Conservation (phyloP, 192 early-diverging fungal genomes). For the Geosiphon pyriformis region DNA sequence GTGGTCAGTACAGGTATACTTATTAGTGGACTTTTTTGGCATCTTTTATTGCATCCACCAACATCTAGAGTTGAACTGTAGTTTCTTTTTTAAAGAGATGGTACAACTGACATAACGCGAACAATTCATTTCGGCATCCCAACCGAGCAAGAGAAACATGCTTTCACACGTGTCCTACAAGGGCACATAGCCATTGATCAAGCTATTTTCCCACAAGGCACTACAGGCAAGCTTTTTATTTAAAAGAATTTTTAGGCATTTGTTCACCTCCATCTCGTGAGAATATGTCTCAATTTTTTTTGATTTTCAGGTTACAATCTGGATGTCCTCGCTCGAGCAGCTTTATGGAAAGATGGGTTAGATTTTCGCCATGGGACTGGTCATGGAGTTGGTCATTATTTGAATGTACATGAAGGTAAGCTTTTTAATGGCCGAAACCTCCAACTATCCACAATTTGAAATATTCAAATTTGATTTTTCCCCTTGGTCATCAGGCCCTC, state of each 20-base stretch:
- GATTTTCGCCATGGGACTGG: slow-evolving; percentile 98
- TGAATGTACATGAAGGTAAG: slow-evolving; percentile 85
- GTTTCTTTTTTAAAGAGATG: slow-evolving; percentile 47
- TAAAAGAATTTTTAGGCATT: too few species aligned
- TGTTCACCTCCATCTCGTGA: too few species aligned
- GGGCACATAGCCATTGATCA: slow-evolving; percentile 92
- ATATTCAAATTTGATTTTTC: neutral
- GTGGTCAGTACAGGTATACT: slow-evolving; percentile 76
- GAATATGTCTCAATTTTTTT: too few species aligned
- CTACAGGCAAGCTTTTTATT: slow-evolving; percentile 39
- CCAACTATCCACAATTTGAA: neutral
- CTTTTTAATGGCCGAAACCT: neutral
- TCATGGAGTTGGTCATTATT: slow-evolving; percentile 92
- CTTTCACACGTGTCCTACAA: slow-evolving; percentile 96
- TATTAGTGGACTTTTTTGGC: neutral
- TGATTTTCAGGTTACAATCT: slow-evolving; percentile 67
- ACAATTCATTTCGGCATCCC: slow-evolving; percentile 88
- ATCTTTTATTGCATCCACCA: neutral
- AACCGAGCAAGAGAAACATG: slow-evolving; percentile 77
- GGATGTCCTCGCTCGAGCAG: slow-evolving; percentile 78
- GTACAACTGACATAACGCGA: slow-evolving; percentile 97
- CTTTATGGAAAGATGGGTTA: slow-evolving; percentile 89
- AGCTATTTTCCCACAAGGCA: slow-evolving; percentile 84
- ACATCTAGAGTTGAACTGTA: neutral
- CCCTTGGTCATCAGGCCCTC: slow-evolving; percentile 51